Evolutionary conservation across 2,329 filamentous ascomycete species (phyloP).

Genomic region (Colletotrichum filicis): DNA sequence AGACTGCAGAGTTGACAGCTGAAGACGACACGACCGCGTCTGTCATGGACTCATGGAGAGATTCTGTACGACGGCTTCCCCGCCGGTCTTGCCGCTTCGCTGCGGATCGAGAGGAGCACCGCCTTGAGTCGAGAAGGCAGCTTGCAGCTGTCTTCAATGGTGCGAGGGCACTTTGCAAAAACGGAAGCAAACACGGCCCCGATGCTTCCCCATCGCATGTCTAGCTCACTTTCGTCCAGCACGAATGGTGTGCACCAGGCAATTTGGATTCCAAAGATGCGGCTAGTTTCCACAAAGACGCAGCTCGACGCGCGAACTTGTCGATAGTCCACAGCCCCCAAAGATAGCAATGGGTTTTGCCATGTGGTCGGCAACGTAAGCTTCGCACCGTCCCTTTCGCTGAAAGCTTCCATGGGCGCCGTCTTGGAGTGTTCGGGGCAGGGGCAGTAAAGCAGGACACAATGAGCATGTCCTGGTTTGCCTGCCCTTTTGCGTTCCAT

Average conservation of each 20-base stretch:
- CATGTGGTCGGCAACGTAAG: slow-evolving; percentile 20
- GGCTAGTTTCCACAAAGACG: not conserved
- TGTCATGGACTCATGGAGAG: not conserved
- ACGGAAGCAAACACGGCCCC: slow-evolving; percentile 28
- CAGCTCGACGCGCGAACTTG: slow-evolving; percentile 16
- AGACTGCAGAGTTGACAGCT: slow-evolving; percentile 23
- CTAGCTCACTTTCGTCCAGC: not conserved
- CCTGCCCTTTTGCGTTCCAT: not conserved
- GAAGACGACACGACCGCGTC: not conserved
- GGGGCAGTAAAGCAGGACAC: not conserved
- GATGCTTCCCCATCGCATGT: slow-evolving; percentile 2
- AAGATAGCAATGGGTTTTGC: slow-evolving; percentile 1
- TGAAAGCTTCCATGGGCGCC: slow-evolving; percentile 12
- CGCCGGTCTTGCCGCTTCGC: not conserved
- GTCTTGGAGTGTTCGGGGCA: not conserved
- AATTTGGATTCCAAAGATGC: slow-evolving; percentile 8
- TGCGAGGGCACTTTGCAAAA: slow-evolving; percentile 14
- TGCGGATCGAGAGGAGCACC: not conserved
- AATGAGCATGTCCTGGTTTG: not conserved
- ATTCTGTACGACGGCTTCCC: slow-evolving; percentile 17
- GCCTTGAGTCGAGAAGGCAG: slow-evolving; percentile 22
- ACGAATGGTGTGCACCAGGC: slow-evolving; percentile 3
- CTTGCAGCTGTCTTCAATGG: slow-evolving; percentile 20
- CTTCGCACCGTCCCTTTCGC: slow-evolving; percentile 1
- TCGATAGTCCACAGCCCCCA: slow-evolving; percentile 23